A percentile compares a stretch with the other conserved stretches of the same genome.
Conservation (phyloP, 441 rosid genomes). For the Populus hybrid region DNA sequence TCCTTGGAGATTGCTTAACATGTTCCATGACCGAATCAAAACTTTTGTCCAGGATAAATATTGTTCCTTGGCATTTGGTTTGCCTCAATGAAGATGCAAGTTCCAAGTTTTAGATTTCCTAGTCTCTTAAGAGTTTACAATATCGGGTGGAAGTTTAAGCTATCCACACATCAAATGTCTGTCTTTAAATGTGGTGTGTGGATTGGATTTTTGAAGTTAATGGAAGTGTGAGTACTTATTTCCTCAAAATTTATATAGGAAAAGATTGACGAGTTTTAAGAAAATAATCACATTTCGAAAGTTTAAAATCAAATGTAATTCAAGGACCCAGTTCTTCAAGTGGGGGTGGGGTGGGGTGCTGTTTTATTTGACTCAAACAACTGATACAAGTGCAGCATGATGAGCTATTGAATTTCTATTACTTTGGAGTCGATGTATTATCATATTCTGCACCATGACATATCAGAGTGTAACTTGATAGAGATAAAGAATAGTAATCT, state of each 20-base stretch:
- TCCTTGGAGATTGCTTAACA: no score
- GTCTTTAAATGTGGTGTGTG: neutral
- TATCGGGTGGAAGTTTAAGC: neutral
- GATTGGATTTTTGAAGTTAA: conserved; percentile 1
- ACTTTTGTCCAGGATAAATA: neutral
- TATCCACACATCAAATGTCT: neutral
- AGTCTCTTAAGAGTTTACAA: neutral
- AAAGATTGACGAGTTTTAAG: neutral
- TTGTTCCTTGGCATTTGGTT: neutral
- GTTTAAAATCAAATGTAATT: neutral
- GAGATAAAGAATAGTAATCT: neutral
- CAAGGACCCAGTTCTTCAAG: neutral
- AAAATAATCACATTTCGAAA: neutral
- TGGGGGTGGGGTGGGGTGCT: neutral
- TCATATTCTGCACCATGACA: neutral
- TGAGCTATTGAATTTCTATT: neutral
- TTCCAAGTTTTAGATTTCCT: neutral
- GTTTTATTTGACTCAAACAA: neutral
- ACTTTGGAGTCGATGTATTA: neutral
- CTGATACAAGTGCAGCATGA: neutral
- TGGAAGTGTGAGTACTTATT: neutral
- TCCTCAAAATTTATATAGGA: neutral
- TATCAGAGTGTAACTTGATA: neutral
- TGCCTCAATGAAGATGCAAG: neutral
- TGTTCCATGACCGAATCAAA: no score